Evolutionary conservation across 129 eudicot genomes (phyloP), one percentile per base, ranked within the genome.

Genomic region (Tagetes patula): DNA sequence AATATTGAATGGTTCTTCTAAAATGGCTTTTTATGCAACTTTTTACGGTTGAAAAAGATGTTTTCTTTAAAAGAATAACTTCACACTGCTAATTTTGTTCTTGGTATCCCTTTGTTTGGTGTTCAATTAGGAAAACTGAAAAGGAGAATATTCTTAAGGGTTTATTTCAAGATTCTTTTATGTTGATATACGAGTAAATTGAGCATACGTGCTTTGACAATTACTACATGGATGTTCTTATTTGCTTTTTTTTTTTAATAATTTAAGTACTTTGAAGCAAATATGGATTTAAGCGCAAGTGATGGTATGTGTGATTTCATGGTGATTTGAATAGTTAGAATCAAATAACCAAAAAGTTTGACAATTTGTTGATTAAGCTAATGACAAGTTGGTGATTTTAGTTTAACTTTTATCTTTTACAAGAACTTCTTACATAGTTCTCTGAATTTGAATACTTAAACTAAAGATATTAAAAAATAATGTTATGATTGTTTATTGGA

Each of bases 301-400:
- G 27, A 20, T 32, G 33, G 13, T 58, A 56, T 31, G 7, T 32
- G 66, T 60, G 42, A 3, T 60, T 11, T 11, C 66, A 10, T 12
- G 33, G 20, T 59, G 59, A 54, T 52, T 52, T 70, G 50, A 52
- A 52, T 6, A 70, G 20, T 52, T 14, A 14, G 46, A 62, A 62
- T 62, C 47, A 62, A 4, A 62, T 37, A 36, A 36, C 38, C 46
- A 62, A 62, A 11, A 30, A 7, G 8, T 37, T 36, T 3, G 66
- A 12, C 20, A 36, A 11, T 36, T 61, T 32, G 67, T 11, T 61
- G 45, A 43, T 11, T 61, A 36, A 61, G 32, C 67, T 61, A 61
- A 61, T 61, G 48, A 62, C 1, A 36, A 3, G 4, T 62, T 31
- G 20, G 65, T n/a, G 0, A 12, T n/a, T 13, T 6, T 39, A 64